Base-by-base conservation (phyloP, 2,329 filamentous ascomycete species). In the Parafenestella ontariensis region DNA sequence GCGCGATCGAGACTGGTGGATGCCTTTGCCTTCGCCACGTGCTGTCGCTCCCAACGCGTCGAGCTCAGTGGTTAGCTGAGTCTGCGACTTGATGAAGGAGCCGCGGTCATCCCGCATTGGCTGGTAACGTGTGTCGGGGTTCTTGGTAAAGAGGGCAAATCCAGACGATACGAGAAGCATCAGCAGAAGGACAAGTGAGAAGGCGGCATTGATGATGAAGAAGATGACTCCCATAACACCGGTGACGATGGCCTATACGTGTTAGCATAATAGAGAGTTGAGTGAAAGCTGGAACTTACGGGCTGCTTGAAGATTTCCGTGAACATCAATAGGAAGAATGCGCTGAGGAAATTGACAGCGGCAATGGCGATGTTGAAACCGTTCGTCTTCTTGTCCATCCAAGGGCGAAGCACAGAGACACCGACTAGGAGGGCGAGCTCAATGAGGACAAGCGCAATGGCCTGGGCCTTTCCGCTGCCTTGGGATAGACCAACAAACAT, bases 351-450 rank as follows among this genome's bases (percentile, higher is more conserved):
- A 82, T 96, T 97, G 77, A 96, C 83, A 41, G 87, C 89, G 59
- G 87, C 89, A 68, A 97, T 97, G 56, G 92, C 86, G 70, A 98
- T 96, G 79, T 97, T 97, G 84, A 96, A 96, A 43, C 89, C 88
- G 77, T 97, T 98, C 58, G 92, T 96, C 80, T 93, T 94, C 86
- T 96, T 96, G 83, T 97, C 94, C 94, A 98, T 98, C 89, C 92
- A 98, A 17, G 94, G 94, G 56, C 91, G 88, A 64, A 97, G 80
- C 49, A 96, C 88, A 56, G 87, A 89, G 51, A 92, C 87, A 20
- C 79, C 87, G 66, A 96, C 89, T 52, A 98, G 83, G 65, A 90
- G 88, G 47, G 78, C 85, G 1, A 89, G 89, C 77, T 98, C 94
- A 52, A 97, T 87, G 55, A 97, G 81, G 36, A 98, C 82, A 53